These are phyloP conservation scores for Candolleomyces eurysporus DNA, from an alignment of 768 basidiomycete species.

Conservation along the genomic window DNA sequence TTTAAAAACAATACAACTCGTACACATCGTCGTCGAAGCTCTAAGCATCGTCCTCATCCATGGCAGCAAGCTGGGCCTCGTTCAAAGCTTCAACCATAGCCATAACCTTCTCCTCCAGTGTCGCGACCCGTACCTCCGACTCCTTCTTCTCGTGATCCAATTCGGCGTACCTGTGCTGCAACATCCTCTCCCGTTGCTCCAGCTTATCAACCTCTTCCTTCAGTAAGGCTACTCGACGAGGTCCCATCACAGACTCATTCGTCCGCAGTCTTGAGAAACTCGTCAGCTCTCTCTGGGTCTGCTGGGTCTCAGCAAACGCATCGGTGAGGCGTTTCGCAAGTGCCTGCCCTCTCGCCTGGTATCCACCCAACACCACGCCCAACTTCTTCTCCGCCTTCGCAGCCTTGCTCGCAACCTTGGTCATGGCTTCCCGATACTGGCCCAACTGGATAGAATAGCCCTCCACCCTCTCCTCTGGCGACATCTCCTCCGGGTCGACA, in stretches of 20 bases:
- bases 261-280: slow-evolving; percentile 73
- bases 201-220: slow-evolving; percentile 85
- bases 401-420: slow-evolving; percentile 77
- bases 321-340: slow-evolving; percentile 62
- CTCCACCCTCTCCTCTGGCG: slow-evolving; percentile 53
- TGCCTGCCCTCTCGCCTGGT: slow-evolving; percentile 70
- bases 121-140: slow-evolving; percentile 52
- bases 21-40: not conserved
- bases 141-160: slow-evolving; percentile 69
- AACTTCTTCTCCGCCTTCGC: slow-evolving; percentile 91
- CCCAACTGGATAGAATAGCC: slow-evolving; percentile 65
- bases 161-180: slow-evolving; percentile 87
- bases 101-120: slow-evolving; percentile 85
- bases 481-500: slow-evolving; percentile 64
- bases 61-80: slow-evolving; percentile 68
- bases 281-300: slow-evolving; percentile 67
- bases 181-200: slow-evolving; percentile 67
- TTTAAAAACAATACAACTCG: slow-evolving; percentile 3
- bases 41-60: slow-evolving; percentile 36
- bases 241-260: slow-evolving; percentile 75
- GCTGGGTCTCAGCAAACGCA: slow-evolving; percentile 70
- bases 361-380: slow-evolving; percentile 84
- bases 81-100: slow-evolving; percentile 79
- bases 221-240: slow-evolving; percentile 72
- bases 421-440: slow-evolving; percentile 66